These are phyloP conservation scores for Globisporangium acanthophoron DNA, from an alignment of 352 stramenopile species.

Conservation along the genomic window DNA sequence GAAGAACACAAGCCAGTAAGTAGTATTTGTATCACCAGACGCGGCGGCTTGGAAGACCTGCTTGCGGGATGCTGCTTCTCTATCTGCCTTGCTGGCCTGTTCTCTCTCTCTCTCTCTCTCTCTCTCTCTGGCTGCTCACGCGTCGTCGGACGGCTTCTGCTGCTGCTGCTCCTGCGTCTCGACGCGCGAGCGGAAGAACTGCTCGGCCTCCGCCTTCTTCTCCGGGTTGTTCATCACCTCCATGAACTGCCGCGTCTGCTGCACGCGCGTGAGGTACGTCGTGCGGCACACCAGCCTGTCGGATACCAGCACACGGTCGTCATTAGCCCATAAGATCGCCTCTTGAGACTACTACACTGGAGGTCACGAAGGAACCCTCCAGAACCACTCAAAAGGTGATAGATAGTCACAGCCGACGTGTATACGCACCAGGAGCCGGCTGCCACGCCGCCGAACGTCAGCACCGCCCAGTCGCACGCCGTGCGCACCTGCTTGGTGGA, in stretches of 20 bases:
- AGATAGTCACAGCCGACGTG: neutral
- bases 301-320: neutral
- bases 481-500: slow-evolving; percentile 45
- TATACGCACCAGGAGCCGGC: slow-evolving; percentile 41
- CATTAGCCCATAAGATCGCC: too few species aligned
- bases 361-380: too few species aligned
- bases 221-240: slow-evolving; percentile 80
- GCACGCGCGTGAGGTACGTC: slow-evolving; percentile 39
- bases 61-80: too few species aligned
- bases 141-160: neutral
- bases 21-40: too few species aligned
- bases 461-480: slow-evolving; percentile 60
- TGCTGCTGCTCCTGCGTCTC: slow-evolving; percentile 20
- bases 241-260: slow-evolving; percentile 77
- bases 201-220: slow-evolving; percentile 60
- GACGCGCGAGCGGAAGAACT: slow-evolving; percentile 71
- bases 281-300: slow-evolving; percentile 56
- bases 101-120: neutral
- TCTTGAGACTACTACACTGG: neutral
- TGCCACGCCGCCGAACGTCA: slow-evolving; percentile 54
- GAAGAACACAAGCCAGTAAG: too few species aligned
- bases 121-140: neutral
- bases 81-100: too few species aligned
- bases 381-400: too few species aligned
- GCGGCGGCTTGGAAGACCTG: too few species aligned